These are phyloP conservation scores for Malassezia sympodialis DNA, from an alignment of 1,284 basidiomycete species.

Conservation along the genomic window DNA sequence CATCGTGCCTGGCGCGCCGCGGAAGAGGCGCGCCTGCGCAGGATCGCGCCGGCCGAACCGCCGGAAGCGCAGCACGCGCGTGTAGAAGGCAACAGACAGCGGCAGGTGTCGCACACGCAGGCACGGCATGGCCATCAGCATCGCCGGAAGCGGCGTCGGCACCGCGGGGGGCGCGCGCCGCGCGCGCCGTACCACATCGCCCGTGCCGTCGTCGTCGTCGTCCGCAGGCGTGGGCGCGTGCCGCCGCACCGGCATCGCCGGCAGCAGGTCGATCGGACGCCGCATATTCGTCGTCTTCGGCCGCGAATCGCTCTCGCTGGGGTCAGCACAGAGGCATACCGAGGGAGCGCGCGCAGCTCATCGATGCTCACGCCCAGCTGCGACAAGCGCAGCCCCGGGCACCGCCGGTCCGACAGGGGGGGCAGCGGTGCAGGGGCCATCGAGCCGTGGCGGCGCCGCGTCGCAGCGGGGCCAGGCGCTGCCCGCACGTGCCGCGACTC, in stretches of 20 bases:
- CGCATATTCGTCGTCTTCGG: slow-evolving; percentile 8
- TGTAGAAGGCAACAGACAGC: slow-evolving; percentile 5
- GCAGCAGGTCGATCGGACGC: background rate
- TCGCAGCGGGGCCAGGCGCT: background rate
- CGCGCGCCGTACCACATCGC: background rate
- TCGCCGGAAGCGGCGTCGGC: background rate
- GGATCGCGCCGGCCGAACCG: background rate
- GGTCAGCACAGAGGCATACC: background rate
- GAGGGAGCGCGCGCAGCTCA: background rate
- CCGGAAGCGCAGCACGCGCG: slow-evolving; percentile 4
- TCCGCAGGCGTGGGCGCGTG: background rate
- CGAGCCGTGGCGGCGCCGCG: background rate
- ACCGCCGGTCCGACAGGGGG: background rate
- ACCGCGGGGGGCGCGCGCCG: background rate
- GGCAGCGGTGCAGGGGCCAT: background rate
- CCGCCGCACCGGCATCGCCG: background rate
- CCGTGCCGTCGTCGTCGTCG: background rate
- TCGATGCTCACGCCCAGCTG: background rate
- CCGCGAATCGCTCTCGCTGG: slow-evolving; percentile 2
- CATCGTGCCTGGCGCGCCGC: slow-evolving; percentile 4
- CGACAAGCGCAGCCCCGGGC: background rate
- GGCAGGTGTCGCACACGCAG: background rate
- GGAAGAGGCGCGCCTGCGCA: slow-evolving; percentile 3
- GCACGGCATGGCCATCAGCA: slow-evolving; percentile 4
- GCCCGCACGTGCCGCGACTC: background rate